phyloP scores from a whole-genome alignment of 2,329 filamentous ascomycete species.

The Talaromyces sp. region DNA sequence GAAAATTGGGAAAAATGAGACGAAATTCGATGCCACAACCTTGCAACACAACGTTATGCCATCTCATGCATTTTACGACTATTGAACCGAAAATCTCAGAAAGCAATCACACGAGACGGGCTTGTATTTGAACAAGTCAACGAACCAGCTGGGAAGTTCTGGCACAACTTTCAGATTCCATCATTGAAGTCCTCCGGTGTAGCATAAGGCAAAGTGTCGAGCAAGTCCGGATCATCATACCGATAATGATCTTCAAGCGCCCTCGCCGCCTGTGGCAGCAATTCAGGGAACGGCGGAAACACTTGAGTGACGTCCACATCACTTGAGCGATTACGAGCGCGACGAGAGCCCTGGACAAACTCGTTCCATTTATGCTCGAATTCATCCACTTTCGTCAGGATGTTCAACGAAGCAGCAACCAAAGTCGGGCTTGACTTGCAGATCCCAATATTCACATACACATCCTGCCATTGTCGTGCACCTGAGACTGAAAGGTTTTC shows the following conservation, averaged over 20 bases:
- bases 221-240: background rate
- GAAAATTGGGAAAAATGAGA: background rate
- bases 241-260: background rate
- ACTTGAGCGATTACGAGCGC: background rate
- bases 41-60: background rate
- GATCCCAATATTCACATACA: background rate
- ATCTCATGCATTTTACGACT: too few species aligned
- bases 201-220: background rate
- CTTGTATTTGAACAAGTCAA: too few species aligned
- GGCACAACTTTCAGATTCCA: background rate
- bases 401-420: background rate
- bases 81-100: too few species aligned
- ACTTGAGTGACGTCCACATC: background rate
- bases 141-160: background rate
- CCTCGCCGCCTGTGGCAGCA: background rate
- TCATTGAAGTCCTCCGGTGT: background rate
- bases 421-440: background rate
- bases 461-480: background rate
- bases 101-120: background rate
- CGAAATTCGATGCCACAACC: background rate
- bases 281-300: background rate
- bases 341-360: background rate
- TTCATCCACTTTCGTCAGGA: background rate
- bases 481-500: background rate
- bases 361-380: conserved; percentile 5